These are phyloP conservation scores for Rosa chinensis DNA, from an alignment of 306 rosid genomes.

Conservation along the genomic window DNA sequence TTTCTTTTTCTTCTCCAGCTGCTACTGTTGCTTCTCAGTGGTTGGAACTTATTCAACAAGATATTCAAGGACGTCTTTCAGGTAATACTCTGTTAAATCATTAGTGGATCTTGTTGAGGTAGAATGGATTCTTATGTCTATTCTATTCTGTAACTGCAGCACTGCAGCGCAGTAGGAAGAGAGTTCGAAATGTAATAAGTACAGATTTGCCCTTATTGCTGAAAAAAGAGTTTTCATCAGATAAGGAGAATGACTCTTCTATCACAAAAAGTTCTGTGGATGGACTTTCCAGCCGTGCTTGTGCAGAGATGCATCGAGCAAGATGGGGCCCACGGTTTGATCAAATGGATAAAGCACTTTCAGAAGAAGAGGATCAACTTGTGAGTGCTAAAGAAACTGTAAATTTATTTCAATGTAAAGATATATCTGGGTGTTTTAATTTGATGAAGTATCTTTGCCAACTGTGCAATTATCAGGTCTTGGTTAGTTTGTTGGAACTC, in stretches of 20 bases:
- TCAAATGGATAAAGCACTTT: slow-evolving; percentile 83
- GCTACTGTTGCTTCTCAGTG: slow-evolving; percentile 95
- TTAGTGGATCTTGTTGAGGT: slow-evolving; percentile 13
- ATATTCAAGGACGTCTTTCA: slow-evolving; percentile 83
- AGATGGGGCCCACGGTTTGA: slow-evolving; percentile 78
- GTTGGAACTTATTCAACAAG: slow-evolving; percentile 89
- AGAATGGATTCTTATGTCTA: slow-evolving; percentile 18
- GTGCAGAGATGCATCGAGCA: slow-evolving; percentile 73
- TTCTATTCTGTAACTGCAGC: slow-evolving; percentile 51
- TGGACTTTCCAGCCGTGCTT: slow-evolving; percentile 36
- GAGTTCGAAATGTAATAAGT: slow-evolving; percentile 70
- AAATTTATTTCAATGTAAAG: neutral
- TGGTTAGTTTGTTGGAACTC: slow-evolving; percentile 13
- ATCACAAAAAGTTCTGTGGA: slow-evolving; percentile 25
- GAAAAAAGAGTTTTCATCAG: slow-evolving; percentile 66
- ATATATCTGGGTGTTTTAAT: neutral
- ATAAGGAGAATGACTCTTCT: slow-evolving; percentile 48
- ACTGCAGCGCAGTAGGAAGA: slow-evolving; percentile 74
- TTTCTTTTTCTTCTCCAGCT: slow-evolving; percentile 61
- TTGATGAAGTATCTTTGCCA: neutral
- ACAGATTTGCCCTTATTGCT: slow-evolving; percentile 81
- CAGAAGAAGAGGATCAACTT: slow-evolving; percentile 92
- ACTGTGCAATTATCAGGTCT: neutral
- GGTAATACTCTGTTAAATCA: slow-evolving; percentile 41
- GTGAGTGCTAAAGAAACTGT: slow-evolving; percentile 42